Evolutionary conservation across 169 alveolate species (phyloP).

Genomic region (Plasmodium adleri): DNA sequence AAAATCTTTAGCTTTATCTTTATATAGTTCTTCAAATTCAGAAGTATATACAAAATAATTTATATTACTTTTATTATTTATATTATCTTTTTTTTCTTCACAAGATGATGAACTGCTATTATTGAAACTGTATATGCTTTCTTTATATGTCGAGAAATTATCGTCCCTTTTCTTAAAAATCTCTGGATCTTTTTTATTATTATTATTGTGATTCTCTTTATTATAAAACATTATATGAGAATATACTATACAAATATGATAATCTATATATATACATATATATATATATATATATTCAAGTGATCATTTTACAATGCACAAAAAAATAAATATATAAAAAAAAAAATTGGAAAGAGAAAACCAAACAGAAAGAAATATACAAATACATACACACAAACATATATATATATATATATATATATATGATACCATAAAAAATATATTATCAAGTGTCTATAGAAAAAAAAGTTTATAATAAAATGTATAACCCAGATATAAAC

Average conservation of each 20-base stretch:
- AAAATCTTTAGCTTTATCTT: conserved; percentile 1
- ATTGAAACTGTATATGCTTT: conserved; percentile 16
- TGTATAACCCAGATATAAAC: no score
- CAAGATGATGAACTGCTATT: conserved; percentile 12
- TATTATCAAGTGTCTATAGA: no score
- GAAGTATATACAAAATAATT: background rate
- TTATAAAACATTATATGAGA: conserved; percentile 28
- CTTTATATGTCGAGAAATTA: conserved; percentile 6
- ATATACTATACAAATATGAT: background rate
- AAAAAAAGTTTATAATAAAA: no score
- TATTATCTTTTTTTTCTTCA: conserved; percentile 5
- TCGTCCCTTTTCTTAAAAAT: conserved; percentile 36
- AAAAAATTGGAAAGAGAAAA: no score
- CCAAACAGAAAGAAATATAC: no score
- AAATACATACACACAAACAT: background rate
- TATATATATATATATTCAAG: no score
- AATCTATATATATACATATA: background rate
- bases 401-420: background rate
- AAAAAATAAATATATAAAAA: no score
- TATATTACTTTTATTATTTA: background rate
- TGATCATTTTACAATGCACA: background rate
- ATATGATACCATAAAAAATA: no score
- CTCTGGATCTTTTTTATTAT: conserved; percentile 27
- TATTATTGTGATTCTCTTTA: conserved; percentile 4
- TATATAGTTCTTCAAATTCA: background rate